phyloP scores from a whole-genome alignment of 1,284 basidiomycete species.

The Sanguinoderma infundibulare region DNA sequence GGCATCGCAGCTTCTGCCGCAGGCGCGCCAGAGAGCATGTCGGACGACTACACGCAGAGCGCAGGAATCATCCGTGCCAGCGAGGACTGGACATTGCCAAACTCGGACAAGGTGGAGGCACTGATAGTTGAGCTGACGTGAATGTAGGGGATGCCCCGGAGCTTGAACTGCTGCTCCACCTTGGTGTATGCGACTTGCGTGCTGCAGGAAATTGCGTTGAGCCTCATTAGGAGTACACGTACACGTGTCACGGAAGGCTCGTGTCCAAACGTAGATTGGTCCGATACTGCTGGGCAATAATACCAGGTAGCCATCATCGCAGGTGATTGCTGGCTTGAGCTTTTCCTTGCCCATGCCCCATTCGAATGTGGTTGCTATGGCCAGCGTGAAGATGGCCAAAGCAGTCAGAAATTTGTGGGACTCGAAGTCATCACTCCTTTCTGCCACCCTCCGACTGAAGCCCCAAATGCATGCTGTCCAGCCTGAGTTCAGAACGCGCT shows the following conservation, averaged over 20 bases:
- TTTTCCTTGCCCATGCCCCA: too few species aligned
- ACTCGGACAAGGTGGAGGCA: conserved; percentile 44
- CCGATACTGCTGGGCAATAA: conserved; percentile 18
- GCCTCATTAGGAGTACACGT: conserved; percentile 79
- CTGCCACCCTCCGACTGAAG: not conserved
- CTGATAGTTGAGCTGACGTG: conserved; percentile 69
- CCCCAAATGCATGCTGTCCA: not conserved
- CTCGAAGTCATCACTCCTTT: not conserved
- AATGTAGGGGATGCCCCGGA: conserved; percentile 78
- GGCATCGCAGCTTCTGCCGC: conserved; percentile 90
- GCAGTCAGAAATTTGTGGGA: not conserved
- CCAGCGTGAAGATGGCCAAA: too few species aligned
- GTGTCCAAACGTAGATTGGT: conserved; percentile 71
- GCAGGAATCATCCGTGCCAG: conserved; percentile 78
- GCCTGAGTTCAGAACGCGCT: too few species aligned
- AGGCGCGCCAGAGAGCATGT: conserved; percentile 80
- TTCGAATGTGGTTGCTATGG: too few species aligned
- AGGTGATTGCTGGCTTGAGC: too few species aligned
- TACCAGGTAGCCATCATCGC: conserved; percentile 11
- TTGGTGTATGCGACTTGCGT: conserved; percentile 90
- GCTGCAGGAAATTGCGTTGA: conserved; percentile 43
- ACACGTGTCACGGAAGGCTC: conserved; percentile 71
- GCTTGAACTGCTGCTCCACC: conserved; percentile 87
- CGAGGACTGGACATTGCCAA: conserved; percentile 66
- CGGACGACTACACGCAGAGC: conserved; percentile 79